Evolutionary conservation across 768 basidiomycete genomes (phyloP), one percentile per base, ranked within the genome.

Genomic region (Paxillus ammoniavirescens): DNA sequence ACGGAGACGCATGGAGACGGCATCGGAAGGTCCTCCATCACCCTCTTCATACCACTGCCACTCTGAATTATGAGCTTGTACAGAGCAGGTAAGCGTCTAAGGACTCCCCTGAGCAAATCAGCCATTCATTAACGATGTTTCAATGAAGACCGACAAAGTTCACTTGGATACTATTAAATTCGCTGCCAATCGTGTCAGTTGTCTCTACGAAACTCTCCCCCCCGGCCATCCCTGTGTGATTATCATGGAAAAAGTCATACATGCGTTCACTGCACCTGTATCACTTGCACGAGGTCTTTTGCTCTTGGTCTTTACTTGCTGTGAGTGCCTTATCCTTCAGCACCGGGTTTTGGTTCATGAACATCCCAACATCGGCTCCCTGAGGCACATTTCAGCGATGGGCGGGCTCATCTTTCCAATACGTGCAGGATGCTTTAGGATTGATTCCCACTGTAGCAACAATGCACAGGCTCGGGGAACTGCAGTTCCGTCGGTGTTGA

Each of bases 11-110:
- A 42, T 78, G 75, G 77, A 66, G 74, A 8, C 61, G 56, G 31
- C 70, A 76, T 52, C 60, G 75, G 36, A 67, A 70, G 44, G 63
- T 71, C 33, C 69, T 70, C 53, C 73, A 75, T 40, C 72, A 76
- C 35, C 60, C 60, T n/a, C 65, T 75, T 57, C 65, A 63, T 42
- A 65, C 63, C n/a, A 66, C 64, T 4, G 65, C 67, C 0, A 55
- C 64, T 54, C 5, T 61, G n/a, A 56, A 55, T 10, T 77, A 73
- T 40, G 65, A 67, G 13, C 60, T 77, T 46, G 59, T 74, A 2
- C 58, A 52, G 21, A 63, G 63, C 10, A 51, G 77, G 5, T 53
- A 52, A 1, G 61, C 41, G 2, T 71, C 74, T 5, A 60, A 56
- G 2, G 60, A 70, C 15, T 66, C 69, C 61, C 42, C 53, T 15